Conservation (phyloP, 768 basidiomycete genomes). For the Chalciporus piperatus region DNA sequence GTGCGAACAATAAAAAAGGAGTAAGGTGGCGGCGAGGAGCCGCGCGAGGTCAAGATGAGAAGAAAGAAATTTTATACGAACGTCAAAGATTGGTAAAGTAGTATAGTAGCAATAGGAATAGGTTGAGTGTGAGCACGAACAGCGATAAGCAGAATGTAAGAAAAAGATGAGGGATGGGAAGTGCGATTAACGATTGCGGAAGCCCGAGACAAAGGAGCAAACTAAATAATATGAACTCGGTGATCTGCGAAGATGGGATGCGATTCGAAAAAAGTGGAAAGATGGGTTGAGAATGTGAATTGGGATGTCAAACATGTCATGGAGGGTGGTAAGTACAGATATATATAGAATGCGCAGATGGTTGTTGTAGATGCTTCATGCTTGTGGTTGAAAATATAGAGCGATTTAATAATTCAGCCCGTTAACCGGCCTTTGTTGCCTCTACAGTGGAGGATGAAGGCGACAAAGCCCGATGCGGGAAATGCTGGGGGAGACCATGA, state of each 20-base stretch:
- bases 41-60: slow-evolving; percentile 2
- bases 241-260: slow-evolving; percentile 28
- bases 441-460: slow-evolving; percentile 38
- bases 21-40: slow-evolving; percentile 7
- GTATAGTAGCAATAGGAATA: slow-evolving; percentile 33
- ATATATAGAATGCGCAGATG: slow-evolving; percentile 41
- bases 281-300: slow-evolving; percentile 19
- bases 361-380: slow-evolving; percentile 40
- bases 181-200: slow-evolving; percentile 32
- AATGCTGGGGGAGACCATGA: slow-evolving; percentile 38
- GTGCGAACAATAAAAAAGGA: background rate
- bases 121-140: slow-evolving; percentile 22
- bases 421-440: slow-evolving; percentile 40
- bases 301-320: slow-evolving; percentile 31
- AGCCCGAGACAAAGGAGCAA: slow-evolving; percentile 13
- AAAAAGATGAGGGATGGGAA: slow-evolving; percentile 19
- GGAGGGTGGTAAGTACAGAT: slow-evolving; percentile 37
- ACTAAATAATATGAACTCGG: slow-evolving; percentile 31
- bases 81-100: slow-evolving; percentile 24
- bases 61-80: slow-evolving; percentile 10
- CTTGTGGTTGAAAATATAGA: slow-evolving; percentile 36
- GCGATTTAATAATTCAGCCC: slow-evolving; percentile 37
- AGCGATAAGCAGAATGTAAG: slow-evolving; percentile 11
- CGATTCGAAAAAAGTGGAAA: slow-evolving; percentile 20
- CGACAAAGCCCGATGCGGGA: slow-evolving; percentile 38